Evolutionary conservation across 1,284 basidiomycete genomes (phyloP), one percentile per base, ranked within the genome.

Genomic region (Takashimella tepidaria): DNA sequence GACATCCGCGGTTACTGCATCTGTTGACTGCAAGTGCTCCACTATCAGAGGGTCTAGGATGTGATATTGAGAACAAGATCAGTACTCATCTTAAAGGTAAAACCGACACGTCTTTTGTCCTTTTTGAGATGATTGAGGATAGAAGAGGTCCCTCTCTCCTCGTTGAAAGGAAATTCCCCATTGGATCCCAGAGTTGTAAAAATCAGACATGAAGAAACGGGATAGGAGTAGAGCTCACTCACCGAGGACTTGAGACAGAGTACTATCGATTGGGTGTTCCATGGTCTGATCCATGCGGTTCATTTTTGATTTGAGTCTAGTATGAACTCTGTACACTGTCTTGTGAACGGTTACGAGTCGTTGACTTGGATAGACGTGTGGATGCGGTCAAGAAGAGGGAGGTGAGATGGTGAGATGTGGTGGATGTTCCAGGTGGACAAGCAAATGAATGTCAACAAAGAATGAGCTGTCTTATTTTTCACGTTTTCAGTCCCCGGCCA

Each of bases 341-440:
- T 37, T 8, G 31, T 37, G 31, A 16, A 37, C 16, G 31, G 31
- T 8, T 8, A 16, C 16, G 16, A 8, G 31, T 37, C 16, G 31
- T 16, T 16, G 31, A 37, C 10, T 37, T 8, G 10, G 31, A 37
- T 37, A 37, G 31, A 47, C 21, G 45, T 24, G 16, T 19, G 16
- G n/a, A 25, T 23, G 23, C 26, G 45, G 22, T 16, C 45, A 16
- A 37, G 31, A 37, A 37, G 10, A 16, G 31, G 55, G 59, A 61
- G 47, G 56, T 57, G 22, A 55, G 59, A 58, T 48, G 62, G 60
- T 59, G 43, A 27, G 57, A 56, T n/a, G n/a, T n/a, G n/a, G n/a
- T 26, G 43, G 5, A 19, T 4, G 13, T 45, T n/a, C n/a, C n/a
- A n/a, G n/a, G n/a, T n/a, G n/a, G n/a, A n/a, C n/a, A n/a, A n/a